Evolutionary conservation across 352 stramenopile genomes (phyloP), one percentile per base, ranked within the genome.

Genomic region (Phytophthora idaei): DNA sequence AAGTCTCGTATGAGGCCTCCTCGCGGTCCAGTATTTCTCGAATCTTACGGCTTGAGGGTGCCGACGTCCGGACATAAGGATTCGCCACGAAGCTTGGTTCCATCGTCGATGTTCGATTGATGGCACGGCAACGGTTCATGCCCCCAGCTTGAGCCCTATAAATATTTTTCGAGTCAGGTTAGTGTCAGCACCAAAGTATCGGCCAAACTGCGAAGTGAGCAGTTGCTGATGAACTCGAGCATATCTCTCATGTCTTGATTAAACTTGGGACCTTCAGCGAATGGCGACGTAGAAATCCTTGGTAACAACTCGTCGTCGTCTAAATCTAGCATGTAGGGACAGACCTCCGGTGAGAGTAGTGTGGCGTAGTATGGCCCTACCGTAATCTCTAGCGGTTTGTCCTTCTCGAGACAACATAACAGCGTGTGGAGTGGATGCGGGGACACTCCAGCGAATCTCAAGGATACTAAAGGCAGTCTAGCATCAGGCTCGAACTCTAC

Each of bases 81-180:
- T 76, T 88, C 28, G 64, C 64, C 10, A 88, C 51, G 39, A 90
- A 85, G n/a, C 74, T 76, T 25, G 77, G 71, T 50, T 89, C 78
- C 82, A 90, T 89, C 12, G 21, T 49, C 17, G n/a, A 4, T 49
- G 2, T 5, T 44, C 37, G 47, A 6, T 21, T 21, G 14, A 15
- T n/a, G 44, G 3, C 31, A 39, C 1, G 25, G 41, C 5, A 49
- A 31, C 21, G 9, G n/a, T 31, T 49, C 44, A 49, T 49, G 3
- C 21, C 3, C 44, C 21, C 5, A n/a, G 44, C 9, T 49, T 49
- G 44, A 44, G n/a, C 5, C 15, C 58, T 62, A 64, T 48, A 72
- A 60, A 28, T 31, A 31, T 14, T 21, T 56, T 37, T 10, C 10
- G 25, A 64, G 17, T 59, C 48, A 5, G 9, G 57, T 44, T 5